Evolutionary conservation across 164 flowering plant genomes (phyloP).

Genomic region (Sextonia rubra): DNA sequence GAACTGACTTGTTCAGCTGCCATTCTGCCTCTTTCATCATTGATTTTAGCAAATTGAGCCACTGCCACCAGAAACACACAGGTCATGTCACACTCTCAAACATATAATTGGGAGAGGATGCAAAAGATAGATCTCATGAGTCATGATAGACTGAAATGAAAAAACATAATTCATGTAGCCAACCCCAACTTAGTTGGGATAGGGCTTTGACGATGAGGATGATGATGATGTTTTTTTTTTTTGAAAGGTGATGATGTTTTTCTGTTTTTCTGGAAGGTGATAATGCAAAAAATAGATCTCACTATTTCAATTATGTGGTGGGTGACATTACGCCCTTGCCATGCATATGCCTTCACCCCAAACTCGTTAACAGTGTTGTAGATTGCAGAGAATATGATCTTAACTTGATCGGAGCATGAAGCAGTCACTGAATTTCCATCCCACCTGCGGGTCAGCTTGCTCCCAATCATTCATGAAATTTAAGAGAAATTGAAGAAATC

Average conservation of each 20-base stretch:
- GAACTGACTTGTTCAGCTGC: slow-evolving; percentile 17
- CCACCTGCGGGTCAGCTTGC: slow-evolving; percentile 21
- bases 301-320: slow-evolving; percentile 56
- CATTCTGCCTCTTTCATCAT: slow-evolving; percentile 35
- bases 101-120: background rate
- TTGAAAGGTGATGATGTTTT: background rate
- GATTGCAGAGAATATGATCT: slow-evolving; percentile 40
- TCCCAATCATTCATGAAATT: background rate
- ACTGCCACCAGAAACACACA: slow-evolving; percentile 15
- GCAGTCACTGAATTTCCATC: slow-evolving; percentile 16
- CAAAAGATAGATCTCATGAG: no score
- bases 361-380: slow-evolving; percentile 51
- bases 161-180: no score
- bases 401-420: slow-evolving; percentile 31
- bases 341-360: slow-evolving; percentile 44
- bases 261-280: no score
- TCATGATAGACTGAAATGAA: no score
- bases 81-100: background rate
- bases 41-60: slow-evolving; percentile 25
- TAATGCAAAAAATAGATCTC: slow-evolving; percentile 16
- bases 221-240: no score
- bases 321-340: slow-evolving; percentile 52
- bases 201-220: background rate
- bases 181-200: background rate
- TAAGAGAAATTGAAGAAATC: background rate